Conservation (phyloP, 495 filamentous ascomycete species). For the Beverwykella pulmonaria region DNA sequence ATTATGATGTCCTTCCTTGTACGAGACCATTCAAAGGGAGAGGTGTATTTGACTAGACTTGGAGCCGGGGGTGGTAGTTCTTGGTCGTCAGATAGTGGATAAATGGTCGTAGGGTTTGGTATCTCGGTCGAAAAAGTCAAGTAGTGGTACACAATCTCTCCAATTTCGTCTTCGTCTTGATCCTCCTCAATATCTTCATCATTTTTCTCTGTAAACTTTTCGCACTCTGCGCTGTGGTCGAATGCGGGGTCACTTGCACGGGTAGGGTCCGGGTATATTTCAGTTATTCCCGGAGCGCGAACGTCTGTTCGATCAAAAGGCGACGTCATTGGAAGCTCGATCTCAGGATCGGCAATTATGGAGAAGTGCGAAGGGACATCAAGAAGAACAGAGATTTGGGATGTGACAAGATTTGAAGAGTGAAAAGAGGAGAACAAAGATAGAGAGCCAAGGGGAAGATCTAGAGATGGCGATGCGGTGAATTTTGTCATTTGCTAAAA, state of each 20-base stretch:
- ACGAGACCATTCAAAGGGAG: slow-evolving; percentile 74
- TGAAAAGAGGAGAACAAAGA: not conserved
- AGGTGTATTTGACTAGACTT: slow-evolving; percentile 65
- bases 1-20: slow-evolving; percentile 71
- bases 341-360: slow-evolving; percentile 39
- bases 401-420: not conserved
- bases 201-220: slow-evolving; percentile 25
- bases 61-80: slow-evolving; percentile 58
- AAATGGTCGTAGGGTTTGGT: slow-evolving; percentile 58
- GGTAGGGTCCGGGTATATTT: slow-evolving; percentile 1
- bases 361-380: not conserved
- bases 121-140: slow-evolving; percentile 71
- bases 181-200: slow-evolving; percentile 11
- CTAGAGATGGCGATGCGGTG: not conserved
- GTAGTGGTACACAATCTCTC: slow-evolving; percentile 65
- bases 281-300: slow-evolving; percentile 30
- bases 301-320: slow-evolving; percentile 10
- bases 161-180: not conserved
- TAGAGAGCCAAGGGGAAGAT: not conserved
- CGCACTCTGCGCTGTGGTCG: not conserved
- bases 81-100: slow-evolving; percentile 43
- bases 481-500: slow-evolving; percentile 1
- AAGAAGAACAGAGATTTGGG: slow-evolving; percentile 5
- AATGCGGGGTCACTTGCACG: slow-evolving; percentile 16
- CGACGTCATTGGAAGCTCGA: slow-evolving; percentile 34